Percentiles rank a stretch among this genome's conserved stretches.
Conservation (phyloP, 441 rosid species). For the Jatropha multifida region DNA sequence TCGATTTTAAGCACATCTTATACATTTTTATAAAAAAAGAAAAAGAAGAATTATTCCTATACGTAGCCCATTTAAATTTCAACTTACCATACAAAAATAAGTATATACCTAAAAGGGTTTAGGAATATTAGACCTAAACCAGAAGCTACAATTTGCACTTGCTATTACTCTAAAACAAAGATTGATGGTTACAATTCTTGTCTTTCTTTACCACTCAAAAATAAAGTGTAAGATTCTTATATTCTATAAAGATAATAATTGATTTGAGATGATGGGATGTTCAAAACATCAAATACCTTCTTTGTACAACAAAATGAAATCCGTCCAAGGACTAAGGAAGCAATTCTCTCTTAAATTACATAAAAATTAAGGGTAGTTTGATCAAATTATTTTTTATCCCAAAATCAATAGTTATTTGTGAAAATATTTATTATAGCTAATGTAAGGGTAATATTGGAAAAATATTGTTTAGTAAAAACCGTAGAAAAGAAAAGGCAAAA, state of each 20-base stretch:
- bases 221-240: not conserved
- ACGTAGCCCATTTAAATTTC: no score
- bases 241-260: not conserved
- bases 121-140: not conserved
- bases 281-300: not conserved
- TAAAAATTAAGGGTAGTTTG: no score
- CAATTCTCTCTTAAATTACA: not conserved
- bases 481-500: no score
- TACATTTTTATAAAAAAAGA: no score
- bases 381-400: no score
- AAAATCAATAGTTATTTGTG: no score
- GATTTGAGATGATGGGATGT: not conserved
- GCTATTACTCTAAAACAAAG: not conserved
- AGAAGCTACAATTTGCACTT: not conserved
- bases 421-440: no score
- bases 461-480: no score
- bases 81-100: no score
- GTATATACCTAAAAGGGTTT: not conserved
- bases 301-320: not conserved
- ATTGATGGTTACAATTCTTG: not conserved
- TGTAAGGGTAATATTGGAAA: no score
- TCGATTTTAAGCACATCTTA: not conserved
- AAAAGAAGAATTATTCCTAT: no score
- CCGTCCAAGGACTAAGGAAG: no score
- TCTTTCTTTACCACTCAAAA: not conserved